Percentiles rank a stretch among this genome's conserved stretches.
phyloP scores from a whole-genome alignment of 2,329 filamentous ascomycete genomes.

The Talaromyces sp. region DNA sequence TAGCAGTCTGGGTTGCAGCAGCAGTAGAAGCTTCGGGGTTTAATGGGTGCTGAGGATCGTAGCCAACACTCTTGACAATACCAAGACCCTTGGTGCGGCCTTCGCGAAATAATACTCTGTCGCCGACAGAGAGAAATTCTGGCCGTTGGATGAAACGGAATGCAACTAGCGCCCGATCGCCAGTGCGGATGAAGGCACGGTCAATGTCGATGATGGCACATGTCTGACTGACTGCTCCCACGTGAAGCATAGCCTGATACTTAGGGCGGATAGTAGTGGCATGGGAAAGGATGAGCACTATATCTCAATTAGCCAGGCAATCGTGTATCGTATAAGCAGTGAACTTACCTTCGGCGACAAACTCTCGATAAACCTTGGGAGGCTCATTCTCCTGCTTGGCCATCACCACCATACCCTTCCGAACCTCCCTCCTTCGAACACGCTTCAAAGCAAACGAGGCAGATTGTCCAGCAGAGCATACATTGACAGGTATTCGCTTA shows the following conservation, averaged over 20 bases:
- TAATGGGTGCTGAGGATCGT: conserved; percentile 63
- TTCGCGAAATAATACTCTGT: conserved; percentile 87
- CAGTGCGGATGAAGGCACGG: conserved; percentile 88
- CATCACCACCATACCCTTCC: conserved; percentile 96
- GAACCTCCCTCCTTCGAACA: conserved; percentile 82
- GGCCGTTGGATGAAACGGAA: conserved; percentile 93
- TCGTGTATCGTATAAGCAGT: not conserved
- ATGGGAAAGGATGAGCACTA: conserved; percentile 88
- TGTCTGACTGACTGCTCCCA: conserved; percentile 90
- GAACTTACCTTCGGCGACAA: conserved; percentile 67
- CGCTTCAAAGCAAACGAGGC: conserved; percentile 88
- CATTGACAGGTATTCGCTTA: conserved; percentile 84
- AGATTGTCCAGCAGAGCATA: conserved; percentile 84
- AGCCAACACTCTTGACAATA: conserved; percentile 87
- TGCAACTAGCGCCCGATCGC: conserved; percentile 87
- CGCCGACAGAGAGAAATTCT: conserved; percentile 84
- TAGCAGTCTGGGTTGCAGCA: conserved; percentile 2
- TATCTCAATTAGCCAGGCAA: not conserved
- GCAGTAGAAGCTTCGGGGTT: conserved; percentile 32
- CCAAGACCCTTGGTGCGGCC: conserved; percentile 92
- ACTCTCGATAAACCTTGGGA: conserved; percentile 70
- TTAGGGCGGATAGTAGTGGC: conserved; percentile 95
- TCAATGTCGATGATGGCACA: conserved; percentile 98
- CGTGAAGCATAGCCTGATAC: conserved; percentile 97
- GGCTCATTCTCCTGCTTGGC: conserved; percentile 69